Evolutionary conservation across 2,329 filamentous ascomycete genomes (phyloP), one percentile per base, ranked within the genome.

Genomic region (Bipolaris cookei): DNA sequence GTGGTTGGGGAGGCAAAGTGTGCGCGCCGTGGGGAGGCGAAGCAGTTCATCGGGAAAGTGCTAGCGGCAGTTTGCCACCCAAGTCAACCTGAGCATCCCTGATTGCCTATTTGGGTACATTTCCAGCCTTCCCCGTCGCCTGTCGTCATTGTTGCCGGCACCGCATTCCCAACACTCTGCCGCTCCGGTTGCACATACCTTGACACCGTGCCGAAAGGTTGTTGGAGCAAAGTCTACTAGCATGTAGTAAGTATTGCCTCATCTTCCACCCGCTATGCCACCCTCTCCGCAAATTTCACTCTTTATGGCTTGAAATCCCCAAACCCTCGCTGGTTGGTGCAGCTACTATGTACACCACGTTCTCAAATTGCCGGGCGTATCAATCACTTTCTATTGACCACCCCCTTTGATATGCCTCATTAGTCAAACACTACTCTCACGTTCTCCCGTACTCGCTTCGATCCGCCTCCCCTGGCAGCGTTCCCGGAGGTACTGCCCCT

Each of bases 1-100:
- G 47, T 37, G 53, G 56, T 53, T 54, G 42, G 30, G 45, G 61
- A 55, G 61, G 63, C 61, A 52, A 65, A 51, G 42, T 54, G 51
- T 48, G 58, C 51, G 56, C 56, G 63, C 37, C 20, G 37, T 47
- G 42, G 39, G 38, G 58, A 46, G 58, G 59, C 56, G 49, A 61
- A 52, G 13, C 37, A 28, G 28, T 41, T 51, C 11, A 42, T 51
- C n/a, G 32, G 18, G 39, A 28, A 49, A 39, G 34, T 30, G 10
- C 37, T 50, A 48, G 51, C 54, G 58, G 53, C 32, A 34, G 30
- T 61, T 65, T 34, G 63, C 63, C 63, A 63, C 63, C 52, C 14
- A 11, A 51, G 62, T 62, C 63, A 51, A 28, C 25, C 25, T 28
- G 25, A 10, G 53, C 63, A 62, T 21, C 37, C n/a, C 20, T 18